Base-by-base conservation (phyloP, 2,329 filamentous ascomycete genomes). In the Sarocladium kiliense region DNA sequence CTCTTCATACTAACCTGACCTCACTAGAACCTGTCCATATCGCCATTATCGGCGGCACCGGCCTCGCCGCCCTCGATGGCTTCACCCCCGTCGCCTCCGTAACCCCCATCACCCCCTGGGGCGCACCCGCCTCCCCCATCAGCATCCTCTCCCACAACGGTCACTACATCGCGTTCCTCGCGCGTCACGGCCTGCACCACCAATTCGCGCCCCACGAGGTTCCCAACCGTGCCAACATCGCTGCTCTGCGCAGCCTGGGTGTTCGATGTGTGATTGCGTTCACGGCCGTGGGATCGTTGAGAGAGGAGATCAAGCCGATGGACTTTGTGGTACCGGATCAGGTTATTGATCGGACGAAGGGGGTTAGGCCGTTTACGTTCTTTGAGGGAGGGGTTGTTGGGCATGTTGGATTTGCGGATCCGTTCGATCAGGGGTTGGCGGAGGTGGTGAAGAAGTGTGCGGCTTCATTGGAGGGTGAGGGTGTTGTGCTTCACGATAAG, bases 321-420 rank as follows among this genome's bases (percentile, higher is more conserved):
- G 94, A 99, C 77, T 99, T 99, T 71, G 89, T 97, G 53, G 82
- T 99, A 12, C 94, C 93, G 0, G 91, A 97, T 74, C 94, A 99
- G 77, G 83, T 96, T 70, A 97, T 97, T 69, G 94, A 99, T 76
- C 89, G 93, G 59, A 97, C 93, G 62, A 97, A 97, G 82, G 94
- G 93, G 54, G 80, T 96, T 59, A 82, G 94, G 7, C 91, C 93
- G 2, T 97, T 93, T 71, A 97, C 94, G 25, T 99, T 96, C 77
- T 99, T 97, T 69, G 89, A 93, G 73, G 84, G 84, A 62, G 94
- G 94, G 27, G 84, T 96, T 61, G 94, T 99, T 16, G 91, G 89
- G 36, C 94, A 99, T 71, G 89, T 97, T 44, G 89, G 91, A 45
- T 97, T 99, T 69, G 94, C 91, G 25, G 94, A 97, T 68, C 94